phyloP scores from a whole-genome alignment of 768 basidiomycete genomes.

The Galerina marginata region DNA sequence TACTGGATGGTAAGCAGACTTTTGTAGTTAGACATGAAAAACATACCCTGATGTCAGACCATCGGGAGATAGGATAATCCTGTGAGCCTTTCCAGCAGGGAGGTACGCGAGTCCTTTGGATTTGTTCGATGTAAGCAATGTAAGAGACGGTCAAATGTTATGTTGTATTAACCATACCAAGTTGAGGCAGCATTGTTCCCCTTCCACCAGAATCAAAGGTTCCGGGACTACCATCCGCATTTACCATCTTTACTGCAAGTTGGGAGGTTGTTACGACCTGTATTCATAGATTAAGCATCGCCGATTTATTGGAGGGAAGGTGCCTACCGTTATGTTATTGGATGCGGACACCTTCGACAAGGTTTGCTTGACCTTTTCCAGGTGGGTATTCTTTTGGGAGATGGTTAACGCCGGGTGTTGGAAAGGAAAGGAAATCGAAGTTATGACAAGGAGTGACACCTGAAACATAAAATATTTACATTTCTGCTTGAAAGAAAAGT shows the following conservation, averaged over 20 bases:
- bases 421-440: slow-evolving; percentile 72
- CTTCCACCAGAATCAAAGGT: slow-evolving; percentile 67
- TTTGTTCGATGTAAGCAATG: background rate
- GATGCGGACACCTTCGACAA: slow-evolving; percentile 56
- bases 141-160: background rate
- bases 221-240: slow-evolving; percentile 66
- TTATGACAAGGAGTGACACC: slow-evolving; percentile 67
- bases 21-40: background rate
- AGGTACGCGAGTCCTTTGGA: slow-evolving; percentile 43
- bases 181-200: slow-evolving; percentile 69
- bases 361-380: slow-evolving; percentile 57
- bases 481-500: slow-evolving; percentile 9
- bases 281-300: slow-evolving; percentile 2
- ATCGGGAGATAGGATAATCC: slow-evolving; percentile 42
- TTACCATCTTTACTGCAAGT: slow-evolving; percentile 70
- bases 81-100: slow-evolving; percentile 40
- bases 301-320: background rate
- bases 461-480: slow-evolving; percentile 24
- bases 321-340: slow-evolving; percentile 53
- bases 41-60: slow-evolving; percentile 41
- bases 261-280: slow-evolving; percentile 65
- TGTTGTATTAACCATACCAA: slow-evolving; percentile 45
- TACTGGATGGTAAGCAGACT: background rate
- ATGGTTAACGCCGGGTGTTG: slow-evolving; percentile 50
- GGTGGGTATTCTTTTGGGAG: slow-evolving; percentile 44